These are phyloP conservation scores for Aureobasidium subglaciale DNA, from an alignment of 2,329 filamentous ascomycete genomes.

Conservation along the genomic window DNA sequence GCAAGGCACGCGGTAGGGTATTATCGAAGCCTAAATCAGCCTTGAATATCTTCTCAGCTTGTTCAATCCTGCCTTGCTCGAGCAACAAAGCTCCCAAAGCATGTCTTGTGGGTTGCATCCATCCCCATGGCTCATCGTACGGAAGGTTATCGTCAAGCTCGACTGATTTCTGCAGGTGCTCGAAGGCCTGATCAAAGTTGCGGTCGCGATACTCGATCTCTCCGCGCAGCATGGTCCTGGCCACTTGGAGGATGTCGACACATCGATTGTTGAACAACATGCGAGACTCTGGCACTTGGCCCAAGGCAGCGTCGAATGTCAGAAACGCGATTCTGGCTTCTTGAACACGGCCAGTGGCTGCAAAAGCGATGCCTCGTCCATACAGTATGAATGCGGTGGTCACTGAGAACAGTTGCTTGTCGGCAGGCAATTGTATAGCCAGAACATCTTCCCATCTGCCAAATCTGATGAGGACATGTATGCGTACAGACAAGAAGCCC, in stretches of 20 bases:
- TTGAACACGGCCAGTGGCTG: slow-evolving; percentile 48
- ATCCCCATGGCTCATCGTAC: slow-evolving; percentile 69
- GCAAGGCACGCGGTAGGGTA: slow-evolving; percentile 55
- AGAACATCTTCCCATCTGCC: slow-evolving; percentile 64
- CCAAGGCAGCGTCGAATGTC: slow-evolving; percentile 46
- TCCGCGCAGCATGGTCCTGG: slow-evolving; percentile 59
- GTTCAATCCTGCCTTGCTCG: slow-evolving; percentile 48
- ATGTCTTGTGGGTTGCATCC: slow-evolving; percentile 69
- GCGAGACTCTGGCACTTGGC: slow-evolving; percentile 50
- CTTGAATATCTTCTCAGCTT: slow-evolving; percentile 32
- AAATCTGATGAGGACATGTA: slow-evolving; percentile 67
- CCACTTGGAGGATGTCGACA: slow-evolving; percentile 55
- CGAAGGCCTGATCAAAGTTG: slow-evolving; percentile 53
- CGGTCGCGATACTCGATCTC: slow-evolving; percentile 64
- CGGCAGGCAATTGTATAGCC: slow-evolving; percentile 48
- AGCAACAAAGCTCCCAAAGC: slow-evolving; percentile 61
- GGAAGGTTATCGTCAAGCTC: slow-evolving; percentile 53
- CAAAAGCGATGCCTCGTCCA: slow-evolving; percentile 59
- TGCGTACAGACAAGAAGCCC: slow-evolving; percentile 58
- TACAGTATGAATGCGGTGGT: slow-evolving; percentile 65
- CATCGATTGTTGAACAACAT: slow-evolving; percentile 64
- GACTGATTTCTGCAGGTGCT: slow-evolving; percentile 50
- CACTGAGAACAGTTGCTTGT: slow-evolving; percentile 57
- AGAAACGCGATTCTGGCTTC: slow-evolving; percentile 42
- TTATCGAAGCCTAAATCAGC: slow-evolving; percentile 37